Base-by-base conservation (phyloP, 2,329 filamentous ascomycete genomes). In the Talaromyces rugulosus region DNA sequence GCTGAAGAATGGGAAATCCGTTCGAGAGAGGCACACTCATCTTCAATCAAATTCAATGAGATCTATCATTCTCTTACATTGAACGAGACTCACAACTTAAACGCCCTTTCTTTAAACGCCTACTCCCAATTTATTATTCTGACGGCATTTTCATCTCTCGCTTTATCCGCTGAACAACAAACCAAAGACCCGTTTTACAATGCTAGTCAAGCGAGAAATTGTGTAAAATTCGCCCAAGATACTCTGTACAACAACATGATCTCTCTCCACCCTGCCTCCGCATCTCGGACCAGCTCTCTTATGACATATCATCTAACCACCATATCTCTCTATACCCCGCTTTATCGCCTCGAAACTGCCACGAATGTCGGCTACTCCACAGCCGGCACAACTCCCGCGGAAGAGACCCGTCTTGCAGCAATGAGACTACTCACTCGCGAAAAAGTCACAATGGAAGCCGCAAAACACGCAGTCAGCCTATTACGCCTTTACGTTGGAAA, bases 401-500 rank as follows among this genome's bases (percentile, higher is more conserved):
- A 53, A 31, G 50, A 53, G 28, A 53, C 50, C 9, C 50, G 50
- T n/a, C 50, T 53, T 53, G 28, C 50, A 53, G 31, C 50, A 28
- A 33, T 53, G 50, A 53, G 50, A 53, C 28, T 53, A n/a, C 50
- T 53, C 50, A 53, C 50, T 5, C 50, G 50, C 28, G 50, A 53
- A 53, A 53, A n/a, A 53, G 50, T 53, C 50, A 53, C 50, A 4
- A 30, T 27, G 7, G 50, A 53, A 31, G 27, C 50, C 9, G 50
- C 50, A n/a, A 53, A 53, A 16, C 50, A 53, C n/a, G 50, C 50
- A 30, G 50, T 53, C 28, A 27, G 31, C 9, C 23, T 53, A n/a
- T 53, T 53, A 31, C 50, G 50, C 50, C 23, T 53, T n/a, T 53
- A 53, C 28, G 28, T 53, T 53, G 50, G 50, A 53, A 27, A 53